These are phyloP conservation scores for Vanderwaltozyma verrucispora DNA, from an alignment of 805 yeast genomes.

Conservation along the genomic window DNA sequence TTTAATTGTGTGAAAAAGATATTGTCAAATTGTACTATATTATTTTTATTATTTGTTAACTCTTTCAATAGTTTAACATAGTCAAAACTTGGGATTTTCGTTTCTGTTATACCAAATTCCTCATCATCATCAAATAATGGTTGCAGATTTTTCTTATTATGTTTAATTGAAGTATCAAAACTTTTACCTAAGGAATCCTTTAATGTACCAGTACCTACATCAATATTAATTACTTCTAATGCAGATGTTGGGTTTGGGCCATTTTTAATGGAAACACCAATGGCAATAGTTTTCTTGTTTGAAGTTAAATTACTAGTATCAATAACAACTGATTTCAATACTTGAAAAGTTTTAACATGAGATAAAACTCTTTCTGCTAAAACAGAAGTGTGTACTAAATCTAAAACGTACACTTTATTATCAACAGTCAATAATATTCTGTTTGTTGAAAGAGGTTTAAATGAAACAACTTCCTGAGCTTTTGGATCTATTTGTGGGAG, in stretches of 20 bases:
- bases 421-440: slow-evolving; percentile 22
- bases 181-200: slow-evolving; percentile 64
- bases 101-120: slow-evolving; percentile 3
- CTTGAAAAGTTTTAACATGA: slow-evolving; percentile 22
- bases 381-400: slow-evolving; percentile 20
- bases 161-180: slow-evolving; percentile 10
- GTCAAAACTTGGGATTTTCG: slow-evolving; percentile 8
- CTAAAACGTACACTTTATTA: slow-evolving; percentile 21
- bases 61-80: slow-evolving; percentile 19
- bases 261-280: slow-evolving; percentile 24
- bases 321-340: slow-evolving; percentile 18
- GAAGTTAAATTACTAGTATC: slow-evolving; percentile 3
- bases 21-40: slow-evolving; percentile 24
- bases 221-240: slow-evolving; percentile 31
- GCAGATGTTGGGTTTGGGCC: slow-evolving; percentile 21
- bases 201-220: slow-evolving; percentile 58
- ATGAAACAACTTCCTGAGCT: slow-evolving; percentile 9
- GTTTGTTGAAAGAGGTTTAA: slow-evolving; percentile 22
- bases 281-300: slow-evolving; percentile 19
- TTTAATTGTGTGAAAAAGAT: slow-evolving; percentile 24
- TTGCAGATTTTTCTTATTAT: slow-evolving; percentile 14
- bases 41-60: slow-evolving; percentile 13
- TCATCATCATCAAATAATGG: slow-evolving; percentile 14
- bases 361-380: slow-evolving; percentile 17
- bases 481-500: slow-evolving; percentile 19